Evolutionary conservation across 345 rosid species (phyloP).

Genomic region (Lenwebbia sp.): DNA sequence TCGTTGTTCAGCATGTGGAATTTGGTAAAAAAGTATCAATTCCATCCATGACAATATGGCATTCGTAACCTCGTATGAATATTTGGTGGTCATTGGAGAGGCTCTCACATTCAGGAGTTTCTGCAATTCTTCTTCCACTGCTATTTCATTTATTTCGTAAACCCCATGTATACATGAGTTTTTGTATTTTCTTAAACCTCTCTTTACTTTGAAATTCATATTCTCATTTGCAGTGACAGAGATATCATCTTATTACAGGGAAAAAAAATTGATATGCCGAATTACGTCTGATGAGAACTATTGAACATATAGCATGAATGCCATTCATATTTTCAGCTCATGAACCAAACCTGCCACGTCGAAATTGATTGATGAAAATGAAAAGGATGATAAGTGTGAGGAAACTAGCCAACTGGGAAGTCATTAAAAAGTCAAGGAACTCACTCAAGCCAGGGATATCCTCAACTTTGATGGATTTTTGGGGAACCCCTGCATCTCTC

Average conservation of each 20-base stretch:
- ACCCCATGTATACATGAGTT: background rate
- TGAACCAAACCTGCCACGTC: background rate
- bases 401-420: background rate
- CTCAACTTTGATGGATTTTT: conserved; percentile 61
- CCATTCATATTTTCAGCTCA: background rate
- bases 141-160: background rate
- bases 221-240: background rate
- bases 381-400: background rate
- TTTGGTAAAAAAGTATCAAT: background rate
- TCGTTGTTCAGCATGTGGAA: background rate
- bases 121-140: background rate
- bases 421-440: conserved; percentile 16
- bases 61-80: background rate
- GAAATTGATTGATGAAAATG: background rate
- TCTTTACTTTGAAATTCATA: background rate
- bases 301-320: background rate
- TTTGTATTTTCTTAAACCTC: background rate
- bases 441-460: conserved; percentile 92
- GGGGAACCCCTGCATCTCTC: conserved; percentile 87
- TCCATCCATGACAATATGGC: background rate
- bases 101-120: background rate
- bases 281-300: background rate
- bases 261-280: background rate
- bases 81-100: background rate
- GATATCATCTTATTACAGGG: background rate